These are phyloP conservation scores for Aspergillus fumigatiaffinis DNA, from an alignment of 2,329 filamentous ascomycete species.

Conservation along the genomic window DNA sequence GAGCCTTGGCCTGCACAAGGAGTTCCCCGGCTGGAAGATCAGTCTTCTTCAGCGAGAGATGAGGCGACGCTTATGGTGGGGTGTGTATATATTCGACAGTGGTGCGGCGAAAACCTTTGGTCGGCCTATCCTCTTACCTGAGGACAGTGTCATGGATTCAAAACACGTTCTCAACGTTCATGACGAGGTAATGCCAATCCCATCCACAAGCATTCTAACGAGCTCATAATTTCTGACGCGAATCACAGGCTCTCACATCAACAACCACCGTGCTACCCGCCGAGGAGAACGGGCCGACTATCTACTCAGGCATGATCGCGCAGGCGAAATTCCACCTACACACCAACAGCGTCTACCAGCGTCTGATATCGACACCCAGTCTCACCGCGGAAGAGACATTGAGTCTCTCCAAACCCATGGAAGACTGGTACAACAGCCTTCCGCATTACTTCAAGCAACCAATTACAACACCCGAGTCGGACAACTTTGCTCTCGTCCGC, in stretches of 20 bases:
- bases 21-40: constrained; percentile 47
- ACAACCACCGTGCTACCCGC: constrained; percentile 34
- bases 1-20: constrained; percentile 49
- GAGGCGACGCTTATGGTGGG: constrained; percentile 40
- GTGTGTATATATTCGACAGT: constrained; percentile 45
- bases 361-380: constrained; percentile 41
- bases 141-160: constrained; percentile 43
- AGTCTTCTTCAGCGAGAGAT: constrained; percentile 41
- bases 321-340: constrained; percentile 42
- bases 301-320: constrained; percentile 42
- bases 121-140: constrained; percentile 45
- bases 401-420: constrained; percentile 39
- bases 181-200: constrained; percentile 29
- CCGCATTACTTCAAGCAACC: constrained; percentile 39
- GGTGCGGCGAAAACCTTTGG: constrained; percentile 51
- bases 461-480: constrained; percentile 28
- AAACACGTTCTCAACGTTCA: constrained; percentile 44
- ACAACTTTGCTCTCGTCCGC: constrained; percentile 37
- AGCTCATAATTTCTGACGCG: neutral
- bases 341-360: constrained; percentile 44
- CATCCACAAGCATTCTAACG: neutral
- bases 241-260: constrained; percentile 30
- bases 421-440: constrained; percentile 40
- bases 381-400: constrained; percentile 41
- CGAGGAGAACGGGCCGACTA: constrained; percentile 37